A percentile compares a stretch with the other conserved stretches of the same genome.
Evolutionary conservation across 768 basidiomycete genomes (phyloP).

Genomic region (Hypholoma sublateritium): DNA sequence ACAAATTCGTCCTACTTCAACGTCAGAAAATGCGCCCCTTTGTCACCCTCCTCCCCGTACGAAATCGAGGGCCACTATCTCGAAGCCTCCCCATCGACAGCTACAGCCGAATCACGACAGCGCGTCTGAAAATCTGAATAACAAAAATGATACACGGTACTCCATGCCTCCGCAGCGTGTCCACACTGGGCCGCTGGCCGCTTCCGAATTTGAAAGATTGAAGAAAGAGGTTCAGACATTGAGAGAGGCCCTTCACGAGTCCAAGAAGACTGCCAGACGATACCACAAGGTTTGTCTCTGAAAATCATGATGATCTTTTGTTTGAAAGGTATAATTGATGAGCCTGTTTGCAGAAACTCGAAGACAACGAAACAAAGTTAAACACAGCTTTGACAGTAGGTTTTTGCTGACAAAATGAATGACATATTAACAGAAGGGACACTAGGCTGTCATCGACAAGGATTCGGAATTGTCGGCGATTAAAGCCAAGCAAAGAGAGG

Average conservation of each 20-base stretch:
- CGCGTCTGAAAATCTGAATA: too few relatives aligned
- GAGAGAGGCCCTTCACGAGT: conserved; percentile 47
- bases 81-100: too few relatives aligned
- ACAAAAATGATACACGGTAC: too few relatives aligned
- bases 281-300: conserved; percentile 49
- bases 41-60: too few relatives aligned
- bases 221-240: conserved; percentile 57
- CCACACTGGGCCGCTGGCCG: conserved; percentile 34
- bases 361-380: conserved; percentile 49
- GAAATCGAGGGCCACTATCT: too few relatives aligned
- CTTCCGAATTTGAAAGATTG: conserved; percentile 52
- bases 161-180: neutral
- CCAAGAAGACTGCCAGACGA: conserved; percentile 51
- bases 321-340: conserved; percentile 5
- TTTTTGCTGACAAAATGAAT: neutral
- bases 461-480: conserved; percentile 43
- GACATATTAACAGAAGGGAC: neutral
- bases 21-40: too few relatives aligned
- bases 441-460: conserved; percentile 44
- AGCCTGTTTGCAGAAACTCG: conserved; percentile 40
- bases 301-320: neutral
- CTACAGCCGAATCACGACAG: too few relatives aligned
- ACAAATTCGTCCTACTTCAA: too few relatives aligned
- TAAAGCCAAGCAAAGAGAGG: conserved; percentile 46
- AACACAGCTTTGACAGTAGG: conserved; percentile 37